Conservation (phyloP, 257 asterid species). For the Penstemon barbatus region DNA sequence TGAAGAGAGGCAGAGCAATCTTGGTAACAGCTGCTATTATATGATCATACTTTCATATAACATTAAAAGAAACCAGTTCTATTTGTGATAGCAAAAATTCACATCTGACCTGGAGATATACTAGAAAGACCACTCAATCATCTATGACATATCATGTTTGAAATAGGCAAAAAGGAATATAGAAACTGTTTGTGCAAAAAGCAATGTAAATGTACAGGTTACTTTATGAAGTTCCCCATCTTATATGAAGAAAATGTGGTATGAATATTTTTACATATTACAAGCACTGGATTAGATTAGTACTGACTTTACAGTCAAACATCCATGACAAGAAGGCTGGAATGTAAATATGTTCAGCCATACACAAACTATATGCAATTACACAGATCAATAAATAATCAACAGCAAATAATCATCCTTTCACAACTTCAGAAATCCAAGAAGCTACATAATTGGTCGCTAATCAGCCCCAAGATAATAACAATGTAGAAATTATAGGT, state of each 20-base stretch:
- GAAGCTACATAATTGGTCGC: background rate
- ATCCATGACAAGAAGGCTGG: background rate
- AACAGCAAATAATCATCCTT: background rate
- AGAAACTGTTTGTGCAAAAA: background rate
- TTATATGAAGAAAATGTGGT: background rate
- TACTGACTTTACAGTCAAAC: background rate
- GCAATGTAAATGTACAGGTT: background rate
- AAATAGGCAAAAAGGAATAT: background rate
- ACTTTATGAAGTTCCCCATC: background rate
- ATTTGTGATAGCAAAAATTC: constrained; percentile 4
- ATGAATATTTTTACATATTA: background rate
- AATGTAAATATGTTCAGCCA: background rate
- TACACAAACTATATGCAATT: background rate
- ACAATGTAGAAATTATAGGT: background rate
- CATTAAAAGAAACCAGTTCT: background rate
- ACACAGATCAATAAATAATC: background rate
- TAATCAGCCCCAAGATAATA: constrained; percentile 1
- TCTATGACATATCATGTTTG: background rate
- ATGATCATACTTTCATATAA: background rate
- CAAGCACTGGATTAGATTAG: background rate
- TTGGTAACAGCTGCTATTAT: background rate
- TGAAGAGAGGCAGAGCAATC: background rate
- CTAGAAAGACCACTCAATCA: background rate
- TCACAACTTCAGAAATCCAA: constrained; percentile 11
- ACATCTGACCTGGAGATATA: background rate